phyloP scores from a whole-genome alignment of 345 rosid genomes.

The Dipteronia sinensis region DNA sequence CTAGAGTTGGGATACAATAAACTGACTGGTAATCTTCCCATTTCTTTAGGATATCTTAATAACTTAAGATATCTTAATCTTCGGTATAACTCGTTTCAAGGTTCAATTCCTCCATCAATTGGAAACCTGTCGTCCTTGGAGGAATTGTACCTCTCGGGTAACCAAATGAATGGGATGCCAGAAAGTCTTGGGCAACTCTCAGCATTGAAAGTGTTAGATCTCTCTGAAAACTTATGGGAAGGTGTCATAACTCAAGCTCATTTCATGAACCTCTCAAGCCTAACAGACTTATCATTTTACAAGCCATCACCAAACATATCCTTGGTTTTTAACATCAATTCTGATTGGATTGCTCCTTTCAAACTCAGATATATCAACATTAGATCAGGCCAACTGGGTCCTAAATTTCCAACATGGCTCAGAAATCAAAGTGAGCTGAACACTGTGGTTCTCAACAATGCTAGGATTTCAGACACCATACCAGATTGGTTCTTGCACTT shows the following conservation, averaged over 20 bases:
- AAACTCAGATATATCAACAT: slow-evolving; percentile 24
- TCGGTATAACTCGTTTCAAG: slow-evolving; percentile 22
- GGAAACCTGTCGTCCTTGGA: slow-evolving; percentile 28
- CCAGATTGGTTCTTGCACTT: slow-evolving; percentile 39
- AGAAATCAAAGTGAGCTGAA: slow-evolving; percentile 27
- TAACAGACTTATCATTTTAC: slow-evolving; percentile 14
- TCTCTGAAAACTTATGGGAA: slow-evolving; percentile 26
- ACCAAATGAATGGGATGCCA: slow-evolving; percentile 37
- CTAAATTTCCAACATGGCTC: slow-evolving; percentile 41
- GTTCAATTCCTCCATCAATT: slow-evolving; percentile 33
- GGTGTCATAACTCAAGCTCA: slow-evolving; percentile 37
- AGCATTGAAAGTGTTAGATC: slow-evolving; percentile 12
- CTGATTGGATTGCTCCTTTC: slow-evolving; percentile 41
- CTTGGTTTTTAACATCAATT: slow-evolving; percentile 29
- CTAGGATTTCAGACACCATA: slow-evolving; percentile 26
- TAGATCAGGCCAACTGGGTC: slow-evolving; percentile 33
- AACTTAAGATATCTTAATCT: slow-evolving; percentile 25
- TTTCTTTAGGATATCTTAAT: slow-evolving; percentile 28
- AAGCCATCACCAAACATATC: slow-evolving; percentile 16
- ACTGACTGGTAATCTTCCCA: slow-evolving; percentile 31
- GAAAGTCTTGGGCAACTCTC: slow-evolving; percentile 30
- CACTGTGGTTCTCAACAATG: slow-evolving; percentile 18
- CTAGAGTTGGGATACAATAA: slow-evolving; percentile 23
- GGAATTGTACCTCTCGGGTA: slow-evolving; percentile 18
- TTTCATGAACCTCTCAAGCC: slow-evolving; percentile 27